A percentile compares a stretch with the other conserved stretches of the same genome.
These are phyloP conservation scores for Microcyclosporella mali DNA, from an alignment of 2,329 filamentous ascomycete genomes.

Conservation along the genomic window DNA sequence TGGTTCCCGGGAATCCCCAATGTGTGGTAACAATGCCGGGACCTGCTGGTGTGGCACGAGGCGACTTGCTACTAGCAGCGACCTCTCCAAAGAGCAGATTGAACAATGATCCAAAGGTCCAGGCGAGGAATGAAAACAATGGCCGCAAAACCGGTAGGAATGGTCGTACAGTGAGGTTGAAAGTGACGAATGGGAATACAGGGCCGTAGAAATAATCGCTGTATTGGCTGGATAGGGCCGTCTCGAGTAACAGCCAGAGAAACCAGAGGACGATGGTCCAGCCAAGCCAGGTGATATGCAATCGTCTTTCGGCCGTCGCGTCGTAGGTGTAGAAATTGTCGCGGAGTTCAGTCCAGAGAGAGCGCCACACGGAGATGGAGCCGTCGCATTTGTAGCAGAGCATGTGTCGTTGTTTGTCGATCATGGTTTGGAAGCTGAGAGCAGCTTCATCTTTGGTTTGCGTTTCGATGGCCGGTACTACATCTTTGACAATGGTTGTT, in stretches of 20 bases:
- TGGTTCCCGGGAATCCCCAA: too few species aligned
- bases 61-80: too few species aligned
- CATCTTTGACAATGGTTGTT: background rate
- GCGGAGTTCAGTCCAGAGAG: slow-evolving; percentile 27
- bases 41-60: too few species aligned
- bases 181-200: slow-evolving; percentile 48
- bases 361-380: slow-evolving; percentile 23
- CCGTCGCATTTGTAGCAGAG: slow-evolving; percentile 23
- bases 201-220: slow-evolving; percentile 51
- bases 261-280: slow-evolving; percentile 37
- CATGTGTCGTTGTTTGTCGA: slow-evolving; percentile 12
- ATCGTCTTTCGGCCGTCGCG: slow-evolving; percentile 11
- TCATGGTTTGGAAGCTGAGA: background rate
- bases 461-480: background rate
- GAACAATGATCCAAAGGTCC: too few species aligned
- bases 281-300: slow-evolving; percentile 36
- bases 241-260: slow-evolving; percentile 42
- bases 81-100: too few species aligned
- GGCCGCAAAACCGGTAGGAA: background rate
- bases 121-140: too few species aligned
- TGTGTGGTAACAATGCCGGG: too few species aligned
- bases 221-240: slow-evolving; percentile 33
- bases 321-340: slow-evolving; percentile 26
- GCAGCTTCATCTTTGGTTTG: background rate
- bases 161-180: background rate